Base-by-base conservation (phyloP, 345 rosid species). In the Aquilaria yunnanensis region DNA sequence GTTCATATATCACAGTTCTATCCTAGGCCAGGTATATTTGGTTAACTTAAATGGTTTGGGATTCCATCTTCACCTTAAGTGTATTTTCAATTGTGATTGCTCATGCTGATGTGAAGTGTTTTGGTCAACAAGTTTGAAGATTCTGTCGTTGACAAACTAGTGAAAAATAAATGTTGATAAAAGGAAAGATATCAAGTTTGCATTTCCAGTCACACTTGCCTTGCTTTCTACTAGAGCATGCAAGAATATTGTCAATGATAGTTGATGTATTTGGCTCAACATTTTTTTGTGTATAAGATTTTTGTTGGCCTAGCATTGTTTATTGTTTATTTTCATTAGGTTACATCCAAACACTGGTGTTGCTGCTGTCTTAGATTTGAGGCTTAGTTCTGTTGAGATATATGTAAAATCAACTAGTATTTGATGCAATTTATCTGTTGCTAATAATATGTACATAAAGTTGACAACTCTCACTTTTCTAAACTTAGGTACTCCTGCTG, bases 1-100 rank as follows among this genome's bases (percentile, higher is more conserved):
- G 93, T 94, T 73, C 99, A 94, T 64, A 94, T 90, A 66, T 94
- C 97, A 54, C 97, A 94, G 78, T 90, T 90, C 77, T 94, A 94
- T 83, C 97, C 99, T 51, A 80, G 96, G 60, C 96, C 96, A 74
- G 99, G 96, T 82, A 75, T 63, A 37, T 37, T 37, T 37, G 4
- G 43, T 37, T 37, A 23, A 23, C 23, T 23, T 23, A 23, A 37
- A 2, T 37, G 43, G 5, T 37, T 37, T 37, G 8, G 8, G 8
- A 37, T 37, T 37, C 43, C 43, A 37, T 37, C 8, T 37, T 1
- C 8, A 4, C 43, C 43, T 5, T 5, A 37, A 37, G 8, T 9
- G 8, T 23, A 9, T 37, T 37, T 37, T 37, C 5, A 9, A 37
- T 37, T 37, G 43, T 37, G 43, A 37, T 37, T 37, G 43, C 7